These are phyloP conservation scores for Crataegus laevigata DNA, from an alignment of 306 rosid genomes.

Conservation along the genomic window DNA sequence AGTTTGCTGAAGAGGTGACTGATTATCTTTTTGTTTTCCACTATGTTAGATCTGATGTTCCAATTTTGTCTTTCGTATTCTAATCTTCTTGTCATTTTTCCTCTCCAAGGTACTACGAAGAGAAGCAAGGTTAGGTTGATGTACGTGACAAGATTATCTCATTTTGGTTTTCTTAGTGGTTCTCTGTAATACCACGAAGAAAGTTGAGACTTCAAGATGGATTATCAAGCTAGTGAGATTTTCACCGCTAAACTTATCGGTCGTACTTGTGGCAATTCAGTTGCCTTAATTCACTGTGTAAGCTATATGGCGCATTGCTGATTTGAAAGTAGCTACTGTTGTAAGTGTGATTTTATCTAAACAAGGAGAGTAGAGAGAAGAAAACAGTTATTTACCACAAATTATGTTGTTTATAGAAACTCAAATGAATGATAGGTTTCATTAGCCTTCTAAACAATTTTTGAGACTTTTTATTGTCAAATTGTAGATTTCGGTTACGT, in stretches of 20 bases:
- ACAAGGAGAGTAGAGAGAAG: background rate
- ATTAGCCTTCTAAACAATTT: too few species aligned
- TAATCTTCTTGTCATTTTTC: background rate
- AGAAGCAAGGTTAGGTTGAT: slow-evolving; percentile 89
- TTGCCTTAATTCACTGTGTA: background rate
- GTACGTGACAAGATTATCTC: slow-evolving; percentile 10
- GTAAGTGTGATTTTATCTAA: background rate
- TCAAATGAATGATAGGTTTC: background rate
- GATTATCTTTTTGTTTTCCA: background rate
- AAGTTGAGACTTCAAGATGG: background rate
- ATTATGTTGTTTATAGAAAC: background rate
- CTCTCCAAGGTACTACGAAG: slow-evolving; percentile 68
- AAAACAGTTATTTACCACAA: background rate
- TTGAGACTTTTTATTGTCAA: too few species aligned
- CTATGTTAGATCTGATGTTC: background rate
- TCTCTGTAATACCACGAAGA: slow-evolving; percentile 14
- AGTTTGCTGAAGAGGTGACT: slow-evolving; percentile 83
- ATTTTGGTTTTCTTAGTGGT: slow-evolving; percentile 15
- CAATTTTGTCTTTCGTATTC: background rate
- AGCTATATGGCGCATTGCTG: slow-evolving; percentile 1
- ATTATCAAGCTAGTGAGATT: slow-evolving; percentile 1
- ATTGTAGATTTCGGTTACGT: too few species aligned
- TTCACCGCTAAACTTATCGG: background rate
- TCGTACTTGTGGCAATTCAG: slow-evolving; percentile 3
- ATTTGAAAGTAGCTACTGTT: background rate